Evolutionary conservation across 352 stramenopile genomes (phyloP).

Genomic region (Lagenidium sp.): DNA sequence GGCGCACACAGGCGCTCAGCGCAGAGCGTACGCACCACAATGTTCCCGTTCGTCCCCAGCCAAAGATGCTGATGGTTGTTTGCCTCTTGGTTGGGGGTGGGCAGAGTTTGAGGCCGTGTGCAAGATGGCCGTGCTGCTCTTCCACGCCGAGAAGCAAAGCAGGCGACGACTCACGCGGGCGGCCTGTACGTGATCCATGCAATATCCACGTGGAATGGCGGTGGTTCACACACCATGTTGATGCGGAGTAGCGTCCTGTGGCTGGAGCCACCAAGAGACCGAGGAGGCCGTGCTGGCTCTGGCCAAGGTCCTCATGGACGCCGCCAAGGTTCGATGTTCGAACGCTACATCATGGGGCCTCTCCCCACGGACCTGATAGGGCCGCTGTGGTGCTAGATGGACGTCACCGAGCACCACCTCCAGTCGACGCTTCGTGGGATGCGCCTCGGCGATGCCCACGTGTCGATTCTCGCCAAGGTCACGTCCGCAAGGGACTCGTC

Average conservation of each 20-base stretch:
- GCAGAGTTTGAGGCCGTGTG: slow-evolving; percentile 50
- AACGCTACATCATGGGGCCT: no score
- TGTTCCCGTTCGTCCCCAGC: not conserved
- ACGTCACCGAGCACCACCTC: no score
- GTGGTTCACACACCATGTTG: no score
- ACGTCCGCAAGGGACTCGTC: no score
- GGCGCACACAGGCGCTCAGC: slow-evolving; percentile 20
- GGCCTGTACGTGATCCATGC: slow-evolving; percentile 27
- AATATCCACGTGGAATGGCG: not conserved
- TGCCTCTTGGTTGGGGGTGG: not conserved
- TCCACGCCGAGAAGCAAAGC: slow-evolving; percentile 59
- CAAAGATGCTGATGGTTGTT: not conserved
- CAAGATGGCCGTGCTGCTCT: slow-evolving; percentile 45
- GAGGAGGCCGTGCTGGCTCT: slow-evolving; percentile 49
- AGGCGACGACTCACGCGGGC: slow-evolving; percentile 42
- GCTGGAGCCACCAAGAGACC: slow-evolving; percentile 44
- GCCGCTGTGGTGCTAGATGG: no score
- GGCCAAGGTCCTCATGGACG: slow-evolving; percentile 71
- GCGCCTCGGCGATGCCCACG: no score
- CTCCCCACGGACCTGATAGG: no score
- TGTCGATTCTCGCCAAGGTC: no score
- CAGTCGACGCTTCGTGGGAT: no score
- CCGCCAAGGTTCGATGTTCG: slow-evolving; percentile 58
- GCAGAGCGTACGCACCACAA: slow-evolving; percentile 40
- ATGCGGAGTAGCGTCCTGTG: slow-evolving; percentile 36